Percentiles rank a stretch among this genome's conserved stretches.
These are phyloP conservation scores for Ceratocystis harringtonii DNA, from an alignment of 2,329 filamentous ascomycete genomes.

Conservation along the genomic window DNA sequence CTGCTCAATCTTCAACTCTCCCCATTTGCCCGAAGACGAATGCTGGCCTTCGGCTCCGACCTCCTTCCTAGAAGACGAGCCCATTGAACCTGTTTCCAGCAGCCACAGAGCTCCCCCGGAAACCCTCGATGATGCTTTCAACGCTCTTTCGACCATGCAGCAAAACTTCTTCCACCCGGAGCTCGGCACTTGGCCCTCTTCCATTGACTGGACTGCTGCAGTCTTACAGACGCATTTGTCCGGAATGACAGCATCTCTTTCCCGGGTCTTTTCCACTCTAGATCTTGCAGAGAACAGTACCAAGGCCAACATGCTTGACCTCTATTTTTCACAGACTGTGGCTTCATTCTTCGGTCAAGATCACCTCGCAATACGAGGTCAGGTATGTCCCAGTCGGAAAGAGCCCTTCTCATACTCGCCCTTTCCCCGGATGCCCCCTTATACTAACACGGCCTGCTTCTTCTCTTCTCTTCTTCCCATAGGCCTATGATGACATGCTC, in stretches of 20 bases:
- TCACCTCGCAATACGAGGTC: constrained; percentile 52
- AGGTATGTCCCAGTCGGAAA: constrained; percentile 25
- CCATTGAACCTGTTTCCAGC: background rate
- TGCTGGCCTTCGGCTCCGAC: constrained; percentile 12
- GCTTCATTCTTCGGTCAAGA: constrained; percentile 82
- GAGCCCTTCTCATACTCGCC: background rate
- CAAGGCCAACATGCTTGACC: constrained; percentile 66
- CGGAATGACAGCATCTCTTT: constrained; percentile 56
- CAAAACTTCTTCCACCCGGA: constrained; percentile 60
- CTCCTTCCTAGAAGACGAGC: constrained; percentile 15
- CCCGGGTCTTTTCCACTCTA: constrained; percentile 36
- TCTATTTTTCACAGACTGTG: constrained; percentile 62
- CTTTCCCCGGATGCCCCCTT: background rate
- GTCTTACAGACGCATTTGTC: constrained; percentile 69
- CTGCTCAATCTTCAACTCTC: constrained; percentile 18
- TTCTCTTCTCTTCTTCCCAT: constrained; percentile 17
- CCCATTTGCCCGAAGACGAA: constrained; percentile 12
- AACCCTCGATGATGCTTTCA: constrained; percentile 36
- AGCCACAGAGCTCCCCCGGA: constrained; percentile 17
- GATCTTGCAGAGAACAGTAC: constrained; percentile 30
- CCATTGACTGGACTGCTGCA: constrained; percentile 89
- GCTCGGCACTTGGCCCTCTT: constrained; percentile 66
- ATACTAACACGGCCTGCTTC: constrained; percentile 10
- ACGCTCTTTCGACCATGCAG: constrained; percentile 63
- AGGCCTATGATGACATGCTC: constrained; percentile 87